These are phyloP conservation scores for Microthyrium microscopicum DNA, from an alignment of 2,329 filamentous ascomycete species.

Conservation along the genomic window DNA sequence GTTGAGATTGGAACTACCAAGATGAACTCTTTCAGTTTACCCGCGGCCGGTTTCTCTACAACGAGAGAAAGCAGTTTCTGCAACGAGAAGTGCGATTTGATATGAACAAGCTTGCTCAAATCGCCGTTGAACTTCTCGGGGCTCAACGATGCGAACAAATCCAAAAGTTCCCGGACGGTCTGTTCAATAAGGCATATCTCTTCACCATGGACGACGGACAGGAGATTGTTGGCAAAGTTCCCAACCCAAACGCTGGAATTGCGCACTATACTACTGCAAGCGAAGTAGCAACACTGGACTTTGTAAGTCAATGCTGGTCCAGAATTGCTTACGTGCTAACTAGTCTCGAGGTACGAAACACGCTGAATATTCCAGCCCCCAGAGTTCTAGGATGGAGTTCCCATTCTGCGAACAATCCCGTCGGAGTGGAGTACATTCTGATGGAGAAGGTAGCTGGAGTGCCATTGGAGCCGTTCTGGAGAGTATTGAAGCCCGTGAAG, in stretches of 20 bases:
- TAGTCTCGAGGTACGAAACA: conserved; percentile 14
- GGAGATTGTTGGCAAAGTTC: conserved; percentile 21
- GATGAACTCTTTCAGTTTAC: too few relatives aligned
- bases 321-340: conserved; percentile 4
- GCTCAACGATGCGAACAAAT: conserved; percentile 14
- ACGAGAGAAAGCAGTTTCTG: conserved; percentile 13
- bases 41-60: conserved; percentile 14
- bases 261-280: conserved; percentile 20
- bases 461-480: conserved; percentile 17
- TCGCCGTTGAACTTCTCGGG: conserved; percentile 14
- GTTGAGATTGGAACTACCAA: too few relatives aligned
- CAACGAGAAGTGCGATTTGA: conserved; percentile 16
- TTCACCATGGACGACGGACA: conserved; percentile 20
- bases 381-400: conserved; percentile 19
- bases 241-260: conserved; percentile 20
- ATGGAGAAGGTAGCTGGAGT: conserved; percentile 17
- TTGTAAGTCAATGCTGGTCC: conserved; percentile 11
- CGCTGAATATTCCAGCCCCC: conserved; percentile 17
- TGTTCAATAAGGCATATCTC: conserved; percentile 19
- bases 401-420: conserved; percentile 13
- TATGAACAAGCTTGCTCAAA: conserved; percentile 14
- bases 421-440: conserved; percentile 20
- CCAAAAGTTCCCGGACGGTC: conserved; percentile 17
- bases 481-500: conserved; percentile 13
- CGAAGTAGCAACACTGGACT: conserved; percentile 23